These are phyloP conservation scores for Umbelopsis sp. DNA, from an alignment of 192 early-diverging fungal species.

Conservation along the genomic window DNA sequence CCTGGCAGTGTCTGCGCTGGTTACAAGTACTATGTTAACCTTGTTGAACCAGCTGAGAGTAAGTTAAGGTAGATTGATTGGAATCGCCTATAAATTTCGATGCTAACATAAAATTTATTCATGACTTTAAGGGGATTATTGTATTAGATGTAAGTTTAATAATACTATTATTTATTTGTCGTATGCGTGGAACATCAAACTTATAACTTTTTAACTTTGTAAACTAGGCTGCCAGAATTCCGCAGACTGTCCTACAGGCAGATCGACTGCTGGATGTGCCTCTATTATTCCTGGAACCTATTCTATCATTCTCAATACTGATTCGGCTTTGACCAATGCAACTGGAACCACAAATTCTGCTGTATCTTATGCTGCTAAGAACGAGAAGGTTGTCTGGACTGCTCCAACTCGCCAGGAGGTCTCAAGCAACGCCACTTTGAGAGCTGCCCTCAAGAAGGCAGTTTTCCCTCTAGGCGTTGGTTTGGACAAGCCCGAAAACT, in stretches of 20 bases:
- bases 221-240: constrained; percentile 28
- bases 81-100: background rate
- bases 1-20: constrained; percentile 28
- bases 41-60: constrained; percentile 37
- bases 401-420: background rate
- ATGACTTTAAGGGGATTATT: constrained; percentile 33
- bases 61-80: background rate
- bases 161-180: too few relatives aligned
- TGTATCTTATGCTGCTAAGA: background rate
- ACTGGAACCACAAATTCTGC: background rate
- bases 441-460: background rate
- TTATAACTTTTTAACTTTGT: too few relatives aligned
- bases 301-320: background rate
- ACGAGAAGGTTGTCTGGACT: constrained; percentile 2
- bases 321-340: background rate
- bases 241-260: constrained; percentile 28
- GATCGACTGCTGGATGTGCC: constrained; percentile 46
- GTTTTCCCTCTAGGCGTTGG: constrained; percentile 16
- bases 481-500: background rate
- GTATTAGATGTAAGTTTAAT: constrained; percentile 41
- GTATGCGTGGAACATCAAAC: too few relatives aligned
- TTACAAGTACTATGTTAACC: constrained; percentile 39
- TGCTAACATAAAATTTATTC: background rate
- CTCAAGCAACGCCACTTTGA: background rate
- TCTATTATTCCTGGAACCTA: constrained; percentile 49